These are phyloP conservation scores for Dichomitus squalens DNA, from an alignment of 1,284 basidiomycete species.

Conservation along the genomic window DNA sequence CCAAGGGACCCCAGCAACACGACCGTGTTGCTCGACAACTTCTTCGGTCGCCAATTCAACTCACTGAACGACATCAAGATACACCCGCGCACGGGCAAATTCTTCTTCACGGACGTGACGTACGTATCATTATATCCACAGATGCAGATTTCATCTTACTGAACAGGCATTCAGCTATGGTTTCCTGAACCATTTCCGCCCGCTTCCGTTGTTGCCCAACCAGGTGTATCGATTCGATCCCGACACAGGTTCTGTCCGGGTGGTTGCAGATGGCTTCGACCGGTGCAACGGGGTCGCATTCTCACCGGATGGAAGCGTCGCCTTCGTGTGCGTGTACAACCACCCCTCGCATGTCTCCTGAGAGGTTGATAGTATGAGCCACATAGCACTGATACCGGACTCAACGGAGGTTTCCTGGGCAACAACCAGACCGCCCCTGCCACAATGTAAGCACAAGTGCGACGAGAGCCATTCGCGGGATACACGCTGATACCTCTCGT, in stretches of 20 bases:
- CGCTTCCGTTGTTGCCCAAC: slow-evolving; percentile 61
- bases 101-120: slow-evolving; percentile 1
- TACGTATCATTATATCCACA: neutral
- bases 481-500: neutral
- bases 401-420: slow-evolving; percentile 49
- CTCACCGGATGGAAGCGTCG: slow-evolving; percentile 61
- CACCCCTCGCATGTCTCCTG: neutral
- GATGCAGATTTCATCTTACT: neutral
- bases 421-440: slow-evolving; percentile 64
- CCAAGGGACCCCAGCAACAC: slow-evolving; percentile 53
- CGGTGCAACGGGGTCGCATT: slow-evolving; percentile 72
- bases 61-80: slow-evolving; percentile 52
- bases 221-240: slow-evolving; percentile 79
- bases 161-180: slow-evolving; percentile 59
- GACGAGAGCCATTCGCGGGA: neutral
- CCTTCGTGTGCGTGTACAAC: slow-evolving; percentile 57
- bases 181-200: slow-evolving; percentile 65
- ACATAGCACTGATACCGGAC: slow-evolving; percentile 57
- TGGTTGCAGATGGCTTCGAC: slow-evolving; percentile 71
- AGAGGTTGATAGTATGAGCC: neutral
- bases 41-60: slow-evolving; percentile 79
- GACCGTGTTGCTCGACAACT: slow-evolving; percentile 39
- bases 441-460: slow-evolving; percentile 54
- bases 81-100: slow-evolving; percentile 57
- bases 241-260: slow-evolving; percentile 59